phyloP scores from a whole-genome alignment of 768 basidiomycete genomes.

The Mycena rosella region DNA sequence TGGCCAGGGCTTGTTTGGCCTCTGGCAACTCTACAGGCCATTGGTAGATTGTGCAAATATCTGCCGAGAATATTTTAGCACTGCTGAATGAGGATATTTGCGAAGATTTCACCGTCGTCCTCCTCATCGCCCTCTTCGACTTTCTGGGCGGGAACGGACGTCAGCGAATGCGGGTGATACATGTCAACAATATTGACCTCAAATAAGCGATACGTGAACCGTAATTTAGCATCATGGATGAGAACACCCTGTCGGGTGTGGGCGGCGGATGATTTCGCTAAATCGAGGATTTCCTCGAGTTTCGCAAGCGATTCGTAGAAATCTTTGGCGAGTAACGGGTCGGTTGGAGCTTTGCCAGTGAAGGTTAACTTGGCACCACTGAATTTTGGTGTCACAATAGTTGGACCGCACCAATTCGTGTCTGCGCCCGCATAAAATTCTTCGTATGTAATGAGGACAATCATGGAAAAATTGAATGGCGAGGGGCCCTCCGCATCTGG shows the following conservation, averaged over 20 bases:
- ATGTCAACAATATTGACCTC: neutral
- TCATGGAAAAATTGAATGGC: conserved; percentile 1
- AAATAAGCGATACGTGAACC: conserved; percentile 1
- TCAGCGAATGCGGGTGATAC: neutral
- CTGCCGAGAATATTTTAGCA: neutral
- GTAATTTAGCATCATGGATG: neutral
- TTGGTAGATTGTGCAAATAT: neutral
- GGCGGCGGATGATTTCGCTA: neutral
- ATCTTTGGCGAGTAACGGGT: neutral
- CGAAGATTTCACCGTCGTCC: neutral
- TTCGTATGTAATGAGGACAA: neutral
- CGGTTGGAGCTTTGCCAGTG: neutral
- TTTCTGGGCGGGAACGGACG: neutral
- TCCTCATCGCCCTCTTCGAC: neutral
- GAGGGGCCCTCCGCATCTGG: neutral
- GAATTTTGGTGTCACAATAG: neutral
- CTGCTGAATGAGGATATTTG: neutral
- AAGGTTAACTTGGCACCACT: neutral
- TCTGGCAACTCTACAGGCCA: neutral
- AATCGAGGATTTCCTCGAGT: neutral
- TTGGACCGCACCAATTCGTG: neutral
- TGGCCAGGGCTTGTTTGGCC: neutral
- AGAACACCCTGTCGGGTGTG: neutral
- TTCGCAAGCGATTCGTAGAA: neutral
- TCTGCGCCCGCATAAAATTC: neutral